These are phyloP conservation scores for Pichia ethanolica DNA, from an alignment of 805 yeast species.

Conservation along the genomic window DNA sequence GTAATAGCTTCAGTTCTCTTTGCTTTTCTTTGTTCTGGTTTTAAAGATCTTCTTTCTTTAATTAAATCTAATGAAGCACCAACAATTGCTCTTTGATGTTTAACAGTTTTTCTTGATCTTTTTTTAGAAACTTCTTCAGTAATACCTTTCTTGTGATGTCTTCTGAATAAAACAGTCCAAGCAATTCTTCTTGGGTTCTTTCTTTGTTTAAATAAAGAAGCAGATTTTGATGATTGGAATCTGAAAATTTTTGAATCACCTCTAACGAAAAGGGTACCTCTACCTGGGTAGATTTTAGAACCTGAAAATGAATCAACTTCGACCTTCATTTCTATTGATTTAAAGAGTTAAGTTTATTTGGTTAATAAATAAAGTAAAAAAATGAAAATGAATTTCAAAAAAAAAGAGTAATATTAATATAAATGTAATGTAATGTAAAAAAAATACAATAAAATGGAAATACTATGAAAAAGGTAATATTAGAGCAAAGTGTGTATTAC, in stretches of 20 bases:
- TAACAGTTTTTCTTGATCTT: constrained; percentile 95
- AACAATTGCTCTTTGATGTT: constrained; percentile 98
- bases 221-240: constrained; percentile 96
- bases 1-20: constrained; percentile 86
- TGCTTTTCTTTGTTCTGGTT: constrained; percentile 98
- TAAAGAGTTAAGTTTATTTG: not conserved
- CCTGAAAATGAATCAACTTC: constrained; percentile 99
- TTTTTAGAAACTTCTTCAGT: constrained; percentile 97
- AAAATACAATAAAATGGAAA: too few relatives aligned
- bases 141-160: constrained; percentile 99
- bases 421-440: too few relatives aligned
- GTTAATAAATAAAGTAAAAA: not conserved
- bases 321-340: constrained; percentile 67
- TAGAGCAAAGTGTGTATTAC: too few relatives aligned
- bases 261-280: constrained; percentile 98
- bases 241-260: constrained; percentile 99
- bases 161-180: constrained; percentile 99
- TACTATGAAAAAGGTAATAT: too few relatives aligned
- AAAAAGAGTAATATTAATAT: too few relatives aligned
- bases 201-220: constrained; percentile 98
- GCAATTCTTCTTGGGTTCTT: constrained; percentile 99
- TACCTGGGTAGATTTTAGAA: constrained; percentile 99
- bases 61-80: constrained; percentile 99
- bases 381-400: too few relatives aligned
- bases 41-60: constrained; percentile 92